Evolutionary conservation across 257 asterid species (phyloP), one percentile per base, ranked within the genome.

Genomic region (Salvia miltiorrhiza): DNA sequence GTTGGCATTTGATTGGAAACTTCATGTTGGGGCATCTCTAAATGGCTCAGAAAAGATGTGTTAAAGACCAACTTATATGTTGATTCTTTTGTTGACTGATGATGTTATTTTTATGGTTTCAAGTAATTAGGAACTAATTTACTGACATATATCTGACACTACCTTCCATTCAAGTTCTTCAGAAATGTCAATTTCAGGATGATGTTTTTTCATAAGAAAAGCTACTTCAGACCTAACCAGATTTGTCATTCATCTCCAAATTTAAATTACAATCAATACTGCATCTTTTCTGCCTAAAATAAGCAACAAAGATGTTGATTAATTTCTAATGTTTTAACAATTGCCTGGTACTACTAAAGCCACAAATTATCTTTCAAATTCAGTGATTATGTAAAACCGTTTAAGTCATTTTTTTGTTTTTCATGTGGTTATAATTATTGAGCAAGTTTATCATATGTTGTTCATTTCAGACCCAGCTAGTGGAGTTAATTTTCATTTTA

Each of bases 401-500:
- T 73, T 43, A 41, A 55, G 9, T n/a, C 7, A 16, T 11, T 37
- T 16, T 26, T 32, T 5, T n/a, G n/a, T 44, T 41, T 41, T 41
- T 57, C 61, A 21, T 35, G 56, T 69, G 28, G n/a, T n/a, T n/a
- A n/a, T n/a, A n/a, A 16, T 41, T 54, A 3, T 63, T 76, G 62
- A 65, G 19, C 33, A 33, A 49, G 17, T 66, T 54, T 32, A 47
- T 63, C 44, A 65, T 70, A 24, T 63, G 63, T 78, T 78, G 56
- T 65, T 69, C 52, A 64, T 75, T 80, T 45, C 88, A 92, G 97
- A 90, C 97, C 97, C 56, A 81, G 78, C n/a, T n/a, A n/a, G n/a
- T n/a, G n/a, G n/a, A n/a, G n/a, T n/a, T n/a, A n/a, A n/a, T n/a
- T n/a, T n/a, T n/a, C n/a, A n/a, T n/a, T n/a, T n/a, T n/a, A n/a